These are phyloP conservation scores for Hansenula anomala DNA, from an alignment of 1,139 yeast species.

Conservation along the genomic window DNA sequence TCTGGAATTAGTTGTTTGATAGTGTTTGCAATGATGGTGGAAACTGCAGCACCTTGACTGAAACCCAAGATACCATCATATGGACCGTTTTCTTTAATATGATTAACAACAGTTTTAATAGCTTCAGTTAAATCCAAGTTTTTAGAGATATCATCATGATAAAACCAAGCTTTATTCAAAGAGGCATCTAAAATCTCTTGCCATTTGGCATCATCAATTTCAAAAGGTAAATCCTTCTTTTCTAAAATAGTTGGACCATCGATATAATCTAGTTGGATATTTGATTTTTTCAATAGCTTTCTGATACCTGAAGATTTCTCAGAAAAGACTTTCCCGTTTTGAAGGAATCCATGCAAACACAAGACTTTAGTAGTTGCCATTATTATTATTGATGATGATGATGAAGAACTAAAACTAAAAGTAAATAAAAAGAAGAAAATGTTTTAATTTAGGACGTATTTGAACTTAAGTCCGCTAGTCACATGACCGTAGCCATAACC, in stretches of 20 bases:
- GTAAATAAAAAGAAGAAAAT: not conserved
- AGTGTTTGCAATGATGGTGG: slow-evolving; percentile 49
- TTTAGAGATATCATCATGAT: slow-evolving; percentile 40
- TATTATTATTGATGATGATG: too few relatives aligned
- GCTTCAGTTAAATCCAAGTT: slow-evolving; percentile 37
- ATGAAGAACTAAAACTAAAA: not conserved
- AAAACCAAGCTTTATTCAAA: slow-evolving; percentile 57
- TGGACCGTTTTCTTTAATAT: slow-evolving; percentile 72
- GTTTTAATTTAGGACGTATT: not conserved
- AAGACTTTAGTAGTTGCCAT: slow-evolving; percentile 29
- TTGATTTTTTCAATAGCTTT: slow-evolving; percentile 60
- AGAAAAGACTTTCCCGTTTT: slow-evolving; percentile 71
- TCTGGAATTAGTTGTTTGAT: slow-evolving; percentile 35
- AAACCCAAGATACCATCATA: slow-evolving; percentile 87
- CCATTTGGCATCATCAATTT: slow-evolving; percentile 40
- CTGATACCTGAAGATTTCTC: slow-evolving; percentile 78
- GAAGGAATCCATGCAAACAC: slow-evolving; percentile 57
- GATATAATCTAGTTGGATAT: slow-evolving; percentile 67
- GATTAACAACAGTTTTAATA: slow-evolving; percentile 44
- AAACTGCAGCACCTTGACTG: slow-evolving; percentile 90
- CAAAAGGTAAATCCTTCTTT: slow-evolving; percentile 67
- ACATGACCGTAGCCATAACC: not conserved
- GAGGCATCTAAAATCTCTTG: slow-evolving; percentile 40
- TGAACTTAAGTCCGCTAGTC: not conserved
- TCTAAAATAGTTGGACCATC: slow-evolving; percentile 70